Base-by-base conservation (phyloP, 139 green algal genomes). In the Trebouxia sp. region DNA sequence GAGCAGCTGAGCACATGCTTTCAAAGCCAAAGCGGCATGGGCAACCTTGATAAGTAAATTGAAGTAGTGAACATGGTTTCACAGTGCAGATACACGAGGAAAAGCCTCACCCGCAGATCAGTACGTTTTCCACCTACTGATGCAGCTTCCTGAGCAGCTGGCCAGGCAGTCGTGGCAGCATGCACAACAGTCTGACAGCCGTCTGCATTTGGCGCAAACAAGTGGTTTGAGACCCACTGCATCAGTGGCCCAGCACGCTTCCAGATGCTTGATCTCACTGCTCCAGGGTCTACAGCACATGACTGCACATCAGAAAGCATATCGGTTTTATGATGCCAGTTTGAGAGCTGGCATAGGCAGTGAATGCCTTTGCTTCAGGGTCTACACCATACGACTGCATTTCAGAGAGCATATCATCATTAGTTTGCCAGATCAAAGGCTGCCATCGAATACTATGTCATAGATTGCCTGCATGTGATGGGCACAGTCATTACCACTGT, bases 201-300 rank as follows among this genome's bases (percentile, higher is more conserved):
- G 53, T 96, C 92, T 35, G 58, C 56, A 37, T 86, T 80, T 17
- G 92, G 92, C 14, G 90, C 89, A 80, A 93, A 96, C 75, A 89
- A 86, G 37, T 78, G 69, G 82, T 92, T 79, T 12, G 94, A 89
- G 22, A 94, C 78, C 75, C 76, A 89, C 83, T 83, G 90, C 48
- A 91, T 81, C 3, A 87, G 80, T 17, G 85, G 38, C 56, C 78
- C 72, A 92, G 88, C 56, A 82, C 81, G 24, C 75, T 86, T 82
- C 82, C 88, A 96, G 67, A 96, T 94, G 81, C 87, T 86, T 17
- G 87, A 92, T 8, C 69, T 75, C 39, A 96, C 92, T 8, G 86
- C 86, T 22, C 92, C 92, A 0, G 92, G 92, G 83, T 96, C 92
- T 17, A 91, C 87, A 30, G 87, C 79, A 79, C 79, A 83, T 3